Conservation (phyloP, 2,329 filamentous ascomycete species). For the Scedosporium minutisporum region DNA sequence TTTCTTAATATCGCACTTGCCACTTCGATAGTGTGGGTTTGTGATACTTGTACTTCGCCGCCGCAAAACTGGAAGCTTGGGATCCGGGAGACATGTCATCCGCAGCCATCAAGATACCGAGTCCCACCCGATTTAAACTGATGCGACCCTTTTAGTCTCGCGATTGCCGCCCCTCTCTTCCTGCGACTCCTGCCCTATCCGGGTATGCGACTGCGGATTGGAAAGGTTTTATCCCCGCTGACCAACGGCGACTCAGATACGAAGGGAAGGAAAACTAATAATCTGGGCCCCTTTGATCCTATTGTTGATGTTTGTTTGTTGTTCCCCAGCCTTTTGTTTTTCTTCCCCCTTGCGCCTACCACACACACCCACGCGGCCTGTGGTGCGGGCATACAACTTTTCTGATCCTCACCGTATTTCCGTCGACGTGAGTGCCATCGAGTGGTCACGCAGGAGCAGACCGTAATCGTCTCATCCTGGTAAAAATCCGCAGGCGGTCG, state of each 20-base stretch:
- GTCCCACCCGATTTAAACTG: not conserved
- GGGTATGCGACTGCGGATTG: not conserved
- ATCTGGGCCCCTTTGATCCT: not conserved
- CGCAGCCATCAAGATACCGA: not conserved
- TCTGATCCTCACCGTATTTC: not conserved
- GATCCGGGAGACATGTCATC: not conserved
- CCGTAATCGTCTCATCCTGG: not conserved
- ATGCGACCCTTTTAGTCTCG: not conserved
- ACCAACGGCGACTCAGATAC: not conserved
- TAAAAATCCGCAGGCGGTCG: not conserved
- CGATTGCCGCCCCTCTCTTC: not conserved
- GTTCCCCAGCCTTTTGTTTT: conserved; percentile 4
- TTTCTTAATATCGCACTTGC: too few relatives aligned
- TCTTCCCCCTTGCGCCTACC: not conserved
- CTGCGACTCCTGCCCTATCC: not conserved
- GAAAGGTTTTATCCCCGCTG: not conserved
- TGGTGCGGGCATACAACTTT: not conserved
- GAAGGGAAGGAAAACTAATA: not conserved
- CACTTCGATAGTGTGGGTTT: too few relatives aligned
- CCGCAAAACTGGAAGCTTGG: not conserved
- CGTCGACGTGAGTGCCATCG: not conserved
- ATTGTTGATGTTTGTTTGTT: conserved; percentile 4
- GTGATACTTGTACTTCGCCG: too few relatives aligned
- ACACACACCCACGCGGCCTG: not conserved
- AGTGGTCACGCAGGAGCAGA: conserved; percentile 2